Base-by-base conservation (phyloP, 192 early-diverging fungal genomes). In the Linnemannia elongata region DNA sequence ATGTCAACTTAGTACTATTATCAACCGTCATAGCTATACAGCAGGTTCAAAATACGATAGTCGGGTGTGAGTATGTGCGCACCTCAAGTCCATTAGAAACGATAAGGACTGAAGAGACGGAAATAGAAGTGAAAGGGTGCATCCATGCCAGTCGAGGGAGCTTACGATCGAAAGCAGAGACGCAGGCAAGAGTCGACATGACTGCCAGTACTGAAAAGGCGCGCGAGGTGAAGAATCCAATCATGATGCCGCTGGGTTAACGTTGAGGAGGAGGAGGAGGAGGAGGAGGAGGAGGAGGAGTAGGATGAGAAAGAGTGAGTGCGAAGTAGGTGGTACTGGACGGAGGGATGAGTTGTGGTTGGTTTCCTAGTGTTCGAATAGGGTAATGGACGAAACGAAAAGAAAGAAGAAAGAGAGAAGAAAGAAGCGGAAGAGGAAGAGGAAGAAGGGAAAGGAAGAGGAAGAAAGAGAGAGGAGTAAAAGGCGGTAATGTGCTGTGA, bases 1-100 rank as follows among this genome's bases (percentile, higher is more conserved):
- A 85, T 38, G 83, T 85, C 74, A 85, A 45, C 44, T 80, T 80
- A 35, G 83, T 85, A 71, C 74, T 85, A 69, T 85, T 85, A 35
- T 85, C 78, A 36, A 85, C 45, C n/a, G 77, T 33, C 72, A 75
- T 78, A 39, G 77, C 82, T 84, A 47, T 3, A 33, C 27, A 4
- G 0, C 60, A 63, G n/a, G n/a, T 22, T 74, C 49, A 52, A 52
- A 5, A 52, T 52, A 52, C 0, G 22, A 18, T 20, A 22, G 49
- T 52, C 20, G 49, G 49, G 0, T 52, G 49, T 52, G 27, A 18
- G 24, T 76, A 4, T 38, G n/a, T 38, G 49, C 18, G 20, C 5
- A 47, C 39, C 6, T 20, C 36, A 38, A 74, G 45, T 49, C 24
- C 20, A 30, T 13, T 33, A 33, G 9, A 18, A 18, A 38, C 30